A percentile compares a stretch with the other conserved stretches of the same genome.
Conservation (phyloP, 352 stramenopile species). For the Phytophthora macrochlamydospora region DNA sequence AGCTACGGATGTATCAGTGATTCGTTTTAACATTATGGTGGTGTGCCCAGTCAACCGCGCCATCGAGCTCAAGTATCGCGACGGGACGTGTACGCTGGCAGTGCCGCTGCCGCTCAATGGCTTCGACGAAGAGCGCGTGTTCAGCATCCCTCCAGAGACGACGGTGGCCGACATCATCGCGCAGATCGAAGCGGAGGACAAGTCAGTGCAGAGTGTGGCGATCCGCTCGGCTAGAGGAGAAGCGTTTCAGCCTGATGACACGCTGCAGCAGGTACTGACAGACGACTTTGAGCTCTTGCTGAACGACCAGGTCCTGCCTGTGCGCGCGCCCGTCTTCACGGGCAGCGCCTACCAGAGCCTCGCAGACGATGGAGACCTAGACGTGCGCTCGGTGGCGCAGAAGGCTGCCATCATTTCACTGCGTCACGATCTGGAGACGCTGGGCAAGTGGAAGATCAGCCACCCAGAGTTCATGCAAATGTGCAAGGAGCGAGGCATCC, state of each 20-base stretch:
- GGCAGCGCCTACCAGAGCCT: constrained; percentile 78
- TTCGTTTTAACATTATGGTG: neutral
- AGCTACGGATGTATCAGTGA: neutral
- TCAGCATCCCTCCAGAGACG: constrained; percentile 79
- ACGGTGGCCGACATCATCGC: constrained; percentile 74
- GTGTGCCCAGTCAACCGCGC: constrained; percentile 35
- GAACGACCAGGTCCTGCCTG: constrained; percentile 78
- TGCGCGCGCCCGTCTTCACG: constrained; percentile 73
- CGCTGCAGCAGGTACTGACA: constrained; percentile 68
- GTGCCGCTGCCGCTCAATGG: constrained; percentile 79
- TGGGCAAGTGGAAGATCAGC: constrained; percentile 84
- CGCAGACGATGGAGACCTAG: constrained; percentile 75
- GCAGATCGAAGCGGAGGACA: constrained; percentile 81
- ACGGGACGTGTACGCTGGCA: constrained; percentile 75
- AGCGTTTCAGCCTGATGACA: constrained; percentile 64
- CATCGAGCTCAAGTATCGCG: constrained; percentile 83
- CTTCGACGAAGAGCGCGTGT: constrained; percentile 81
- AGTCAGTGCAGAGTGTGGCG: constrained; percentile 69
- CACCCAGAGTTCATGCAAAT: constrained; percentile 71
- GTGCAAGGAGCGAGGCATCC: constrained; percentile 75
- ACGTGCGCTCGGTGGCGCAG: constrained; percentile 78
- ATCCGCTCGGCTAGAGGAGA: constrained; percentile 66
- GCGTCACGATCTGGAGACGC: constrained; percentile 67
- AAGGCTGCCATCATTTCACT: constrained; percentile 83
- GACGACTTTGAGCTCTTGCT: constrained; percentile 86